Evolutionary conservation across 768 basidiomycete species (phyloP), one percentile per base, ranked within the genome.

Genomic region (Amyloporia xantha): DNA sequence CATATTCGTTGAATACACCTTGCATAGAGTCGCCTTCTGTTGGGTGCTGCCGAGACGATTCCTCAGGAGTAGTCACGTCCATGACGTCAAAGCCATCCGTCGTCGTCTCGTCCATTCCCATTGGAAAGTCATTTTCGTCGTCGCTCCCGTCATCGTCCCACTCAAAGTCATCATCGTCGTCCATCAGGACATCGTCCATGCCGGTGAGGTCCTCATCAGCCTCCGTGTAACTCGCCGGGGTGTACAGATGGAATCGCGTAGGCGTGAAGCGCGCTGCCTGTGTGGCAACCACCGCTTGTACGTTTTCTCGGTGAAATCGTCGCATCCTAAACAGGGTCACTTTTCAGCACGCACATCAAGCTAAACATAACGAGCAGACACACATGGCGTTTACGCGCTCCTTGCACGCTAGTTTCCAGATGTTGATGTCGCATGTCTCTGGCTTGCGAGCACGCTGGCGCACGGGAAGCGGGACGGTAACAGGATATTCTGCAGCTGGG

Each of bases 371-470:
- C 19, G 23, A 20, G 13, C 20, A 41, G 15, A 53, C 55, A 7
- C 24, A 56, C 55, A 56, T 24, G 36, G 47, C 41, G 20, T 54
- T 45, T 0, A 57, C 53, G 4, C 56, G 56, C 36, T 53, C 51
- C 37, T 56, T 51, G 20, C 54, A 56, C 5, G 41, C 42, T 2
- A 30, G 5, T 35, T 56, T 56, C 54, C 54, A 56, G 19, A 42
- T 24, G 41, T 42, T 42, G 5, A 13, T 7, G 24, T 42, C 41
- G 19, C 10, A 5, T 11, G 19, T 23, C 23, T 42, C 41, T 24
- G 41, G 10, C 23, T 23, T 5, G 19, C 41, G 41, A 24, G 19
- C 9, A 13, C 41, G 19, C 7, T 19, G 13, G 38, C 17, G 38
- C 9, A 39, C 7, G 38, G 17, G 6, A 6, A 39, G 38, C 13